Evolutionary conservation across 2,329 filamentous ascomycete species (phyloP).

Genomic region (Exophiala sp.): DNA sequence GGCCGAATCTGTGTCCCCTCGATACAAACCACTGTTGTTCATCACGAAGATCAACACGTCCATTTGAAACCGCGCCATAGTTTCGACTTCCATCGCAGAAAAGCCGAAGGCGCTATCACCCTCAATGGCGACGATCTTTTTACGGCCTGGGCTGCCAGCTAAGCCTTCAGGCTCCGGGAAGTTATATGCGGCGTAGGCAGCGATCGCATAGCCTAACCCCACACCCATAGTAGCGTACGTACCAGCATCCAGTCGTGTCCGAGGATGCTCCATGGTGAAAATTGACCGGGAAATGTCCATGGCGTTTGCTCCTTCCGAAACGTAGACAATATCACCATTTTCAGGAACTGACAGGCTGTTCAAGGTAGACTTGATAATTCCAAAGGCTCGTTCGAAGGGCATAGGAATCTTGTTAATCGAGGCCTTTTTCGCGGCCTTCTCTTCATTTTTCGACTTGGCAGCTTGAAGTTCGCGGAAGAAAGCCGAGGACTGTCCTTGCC

Average conservation of each 20-base stretch:
- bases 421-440: constrained; percentile 39
- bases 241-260: constrained; percentile 55
- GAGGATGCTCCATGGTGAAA: constrained; percentile 53
- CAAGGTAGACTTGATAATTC: constrained; percentile 50
- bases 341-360: constrained; percentile 44
- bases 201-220: constrained; percentile 55
- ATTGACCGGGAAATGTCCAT: constrained; percentile 60
- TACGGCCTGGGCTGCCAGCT: constrained; percentile 31
- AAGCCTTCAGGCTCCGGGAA: constrained; percentile 30
- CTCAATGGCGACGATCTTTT: constrained; percentile 56
- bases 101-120: constrained; percentile 57
- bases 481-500: constrained; percentile 39
- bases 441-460: constrained; percentile 46
- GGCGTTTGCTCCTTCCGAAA: constrained; percentile 58
- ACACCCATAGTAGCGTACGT: constrained; percentile 60
- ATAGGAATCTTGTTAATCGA: constrained; percentile 40
- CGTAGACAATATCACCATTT: constrained; percentile 51
- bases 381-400: constrained; percentile 50
- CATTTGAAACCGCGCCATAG: constrained; percentile 53
- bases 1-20: constrained; percentile 41
- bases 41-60: constrained; percentile 54
- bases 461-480: constrained; percentile 28
- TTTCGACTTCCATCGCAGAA: constrained; percentile 54
- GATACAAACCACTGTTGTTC: constrained; percentile 54
- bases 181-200: constrained; percentile 56